phyloP scores from a whole-genome alignment of 2,329 filamentous ascomycete species.

The Nannizzia gypsea region DNA sequence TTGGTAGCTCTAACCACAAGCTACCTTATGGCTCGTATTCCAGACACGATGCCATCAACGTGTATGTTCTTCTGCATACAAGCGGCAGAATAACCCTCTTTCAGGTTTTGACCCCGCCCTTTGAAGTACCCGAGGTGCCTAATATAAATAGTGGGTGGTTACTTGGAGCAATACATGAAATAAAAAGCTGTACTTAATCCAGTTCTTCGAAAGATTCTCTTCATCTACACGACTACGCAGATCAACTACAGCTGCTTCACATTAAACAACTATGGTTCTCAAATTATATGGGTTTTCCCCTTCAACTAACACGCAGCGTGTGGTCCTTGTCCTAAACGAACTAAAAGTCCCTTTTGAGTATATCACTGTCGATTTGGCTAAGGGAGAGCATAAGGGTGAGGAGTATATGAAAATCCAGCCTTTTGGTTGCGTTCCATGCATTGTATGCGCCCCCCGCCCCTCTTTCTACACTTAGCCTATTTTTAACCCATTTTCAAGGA shows the following conservation, averaged over 20 bases:
- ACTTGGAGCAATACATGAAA: not conserved
- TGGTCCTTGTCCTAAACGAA: constrained; percentile 12
- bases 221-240: not conserved
- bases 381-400: constrained; percentile 9
- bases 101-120: not conserved
- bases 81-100: not conserved
- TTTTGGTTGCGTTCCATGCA: constrained; percentile 11
- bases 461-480: not conserved
- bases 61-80: not conserved
- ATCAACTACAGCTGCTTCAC: not conserved
- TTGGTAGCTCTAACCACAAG: not conserved
- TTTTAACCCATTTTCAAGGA: constrained; percentile 7
- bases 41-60: not conserved
- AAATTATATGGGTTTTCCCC: constrained; percentile 9
- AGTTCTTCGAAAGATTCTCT: not conserved
- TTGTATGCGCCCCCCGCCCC: not conserved
- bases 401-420: constrained; percentile 9
- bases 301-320: constrained; percentile 10
- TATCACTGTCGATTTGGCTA: constrained; percentile 6
- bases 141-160: not conserved
- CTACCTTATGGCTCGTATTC: not conserved
- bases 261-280: constrained; percentile 8
- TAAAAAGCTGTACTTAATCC: not conserved
- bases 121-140: not conserved
- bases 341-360: constrained; percentile 11